These are phyloP conservation scores for Candida corydali DNA, from an alignment of 805 yeast species.

Conservation along the genomic window DNA sequence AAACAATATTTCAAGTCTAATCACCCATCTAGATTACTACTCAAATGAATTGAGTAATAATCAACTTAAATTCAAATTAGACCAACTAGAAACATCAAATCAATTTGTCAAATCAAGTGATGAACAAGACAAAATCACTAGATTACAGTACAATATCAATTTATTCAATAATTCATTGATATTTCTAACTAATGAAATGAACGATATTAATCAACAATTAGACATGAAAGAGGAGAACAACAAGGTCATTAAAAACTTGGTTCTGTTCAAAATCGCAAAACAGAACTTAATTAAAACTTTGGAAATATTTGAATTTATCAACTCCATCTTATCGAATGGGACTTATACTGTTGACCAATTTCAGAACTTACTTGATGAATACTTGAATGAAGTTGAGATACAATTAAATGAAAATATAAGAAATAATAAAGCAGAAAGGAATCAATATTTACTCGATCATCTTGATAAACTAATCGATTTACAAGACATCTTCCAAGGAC, in stretches of 20 bases:
- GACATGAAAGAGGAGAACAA: slow-evolving; percentile 14
- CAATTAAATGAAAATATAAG: slow-evolving; percentile 31
- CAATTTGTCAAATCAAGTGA: slow-evolving; percentile 2
- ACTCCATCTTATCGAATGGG: slow-evolving; percentile 8
- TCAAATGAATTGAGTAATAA: slow-evolving; percentile 51
- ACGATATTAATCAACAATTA: slow-evolving; percentile 15
- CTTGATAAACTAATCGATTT: slow-evolving; percentile 46
- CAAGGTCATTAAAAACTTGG: slow-evolving; percentile 31
- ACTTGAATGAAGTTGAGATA: slow-evolving; percentile 43
- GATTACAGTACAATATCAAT: slow-evolving; percentile 64
- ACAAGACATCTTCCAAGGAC: slow-evolving; percentile 49
- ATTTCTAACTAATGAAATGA: slow-evolving; percentile 49
- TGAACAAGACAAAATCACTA: slow-evolving; percentile 32
- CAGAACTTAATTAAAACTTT: slow-evolving; percentile 44
- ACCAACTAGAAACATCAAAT: slow-evolving; percentile 41
- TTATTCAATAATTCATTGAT: slow-evolving; percentile 55
- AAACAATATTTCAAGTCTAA: slow-evolving; percentile 45
- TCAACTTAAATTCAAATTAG: slow-evolving; percentile 45
- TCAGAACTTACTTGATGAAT: slow-evolving; percentile 35
- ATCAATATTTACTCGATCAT: slow-evolving; percentile 18
- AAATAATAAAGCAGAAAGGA: slow-evolving; percentile 27
- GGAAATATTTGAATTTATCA: slow-evolving; percentile 40
- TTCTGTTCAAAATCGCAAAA: slow-evolving; percentile 43
- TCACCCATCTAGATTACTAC: slow-evolving; percentile 59
- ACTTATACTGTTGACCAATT: slow-evolving; percentile 15